Base-by-base conservation (phyloP, 441 rosid genomes). In the Metrosideros polymorpha region DNA sequence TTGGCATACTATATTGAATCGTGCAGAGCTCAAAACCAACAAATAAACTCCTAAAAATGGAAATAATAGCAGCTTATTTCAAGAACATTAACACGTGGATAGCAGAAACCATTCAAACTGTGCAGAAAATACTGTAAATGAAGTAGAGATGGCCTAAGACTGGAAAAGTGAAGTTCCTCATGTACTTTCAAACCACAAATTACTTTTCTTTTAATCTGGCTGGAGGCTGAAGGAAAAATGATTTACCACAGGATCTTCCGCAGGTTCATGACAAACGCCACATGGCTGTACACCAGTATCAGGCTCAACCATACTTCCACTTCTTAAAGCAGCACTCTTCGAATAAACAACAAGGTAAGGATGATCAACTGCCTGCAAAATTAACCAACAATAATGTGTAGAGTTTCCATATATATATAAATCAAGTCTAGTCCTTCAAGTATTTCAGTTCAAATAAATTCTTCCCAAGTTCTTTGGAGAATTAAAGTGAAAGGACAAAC, bases 321-420 rank as follows among this genome's bases (percentile, higher is more conserved):
- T 90, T 54, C 91, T 94, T 66, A 79, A 87, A 42, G 91, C 90
- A 57, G 94, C 92, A 89, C 94, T 82, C 89, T 53, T 90, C 25
- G 99, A 98, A 90, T 94, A 93, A 86, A 91, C 97, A 76, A 98
- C 99, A 84, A 98, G 99, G 91, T 96, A 98, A 59, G 99, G 99
- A 91, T 98, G 99, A 92, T 95, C 98, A 90, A 98, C 98, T 87
- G 99, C 99, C 99, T 98, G 93, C 52, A 90, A 86, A 89, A 89
- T 90, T 53, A 87, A 39, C n/a, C 45, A 39, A 39, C 27, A 13
- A 24, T 13, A 39, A 71, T 17, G 0, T 22, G 9, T 22, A 39
- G 17, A 39, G 47, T 39, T 12, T 2, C n/a, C 79, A 71, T 32
- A 32, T 66, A 57, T 6, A 13, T 30, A 17, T 61, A 61, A 7